Evolutionary conservation across 2,329 filamentous ascomycete genomes (phyloP).

Genomic region (Triangularia setosa): DNA sequence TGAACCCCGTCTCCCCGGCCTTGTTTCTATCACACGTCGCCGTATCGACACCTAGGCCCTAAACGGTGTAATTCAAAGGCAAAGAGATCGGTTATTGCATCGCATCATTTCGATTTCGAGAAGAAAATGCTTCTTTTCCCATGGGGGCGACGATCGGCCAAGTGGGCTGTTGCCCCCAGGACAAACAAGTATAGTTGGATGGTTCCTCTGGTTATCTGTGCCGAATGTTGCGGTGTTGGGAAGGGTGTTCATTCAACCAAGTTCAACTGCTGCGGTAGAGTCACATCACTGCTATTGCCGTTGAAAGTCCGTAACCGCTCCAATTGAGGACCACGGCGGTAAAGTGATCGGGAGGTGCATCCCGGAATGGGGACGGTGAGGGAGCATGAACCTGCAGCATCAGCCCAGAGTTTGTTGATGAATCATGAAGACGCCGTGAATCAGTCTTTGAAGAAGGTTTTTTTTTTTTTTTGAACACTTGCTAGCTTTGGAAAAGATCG

Average conservation of each 20-base stretch:
- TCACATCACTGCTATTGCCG: conserved; percentile 1
- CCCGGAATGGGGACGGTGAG: background rate
- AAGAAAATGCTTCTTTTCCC: background rate
- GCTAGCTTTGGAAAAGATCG: conserved; percentile 7
- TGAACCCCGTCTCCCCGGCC: background rate
- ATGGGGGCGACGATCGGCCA: background rate
- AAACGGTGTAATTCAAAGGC: background rate
- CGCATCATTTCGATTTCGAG: background rate
- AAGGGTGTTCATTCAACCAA: background rate
- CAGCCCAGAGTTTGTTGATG: background rate
- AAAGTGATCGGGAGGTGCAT: background rate
- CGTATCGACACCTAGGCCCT: background rate
- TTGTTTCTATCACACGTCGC: background rate
- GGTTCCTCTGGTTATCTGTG: background rate
- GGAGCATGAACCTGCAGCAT: background rate
- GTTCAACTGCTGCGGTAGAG: background rate
- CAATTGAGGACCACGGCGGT: background rate
- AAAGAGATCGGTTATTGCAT: background rate
- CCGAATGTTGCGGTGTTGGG: background rate
- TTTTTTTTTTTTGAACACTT: background rate
- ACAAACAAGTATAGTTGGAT: background rate
- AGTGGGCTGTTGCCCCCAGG: background rate
- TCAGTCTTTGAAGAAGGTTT: background rate
- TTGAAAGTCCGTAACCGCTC: background rate
- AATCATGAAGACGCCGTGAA: background rate